phyloP scores from a whole-genome alignment of 202 grass and related monocot genomes.

The Panicum virgatum region DNA sequence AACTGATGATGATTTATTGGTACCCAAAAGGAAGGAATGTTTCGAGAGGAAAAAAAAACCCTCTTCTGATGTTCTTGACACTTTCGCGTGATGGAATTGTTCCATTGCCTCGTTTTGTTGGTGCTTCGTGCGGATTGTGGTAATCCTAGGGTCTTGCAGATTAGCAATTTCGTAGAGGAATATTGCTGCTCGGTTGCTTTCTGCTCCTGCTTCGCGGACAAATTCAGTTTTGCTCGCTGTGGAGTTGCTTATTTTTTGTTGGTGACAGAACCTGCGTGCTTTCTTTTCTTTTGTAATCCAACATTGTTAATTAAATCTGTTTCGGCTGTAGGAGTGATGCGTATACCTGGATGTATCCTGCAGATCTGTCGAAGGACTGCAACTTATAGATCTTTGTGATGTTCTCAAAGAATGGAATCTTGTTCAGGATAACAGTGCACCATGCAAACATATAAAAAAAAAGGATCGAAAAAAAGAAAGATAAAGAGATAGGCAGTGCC shows the following conservation, averaged over 20 bases:
- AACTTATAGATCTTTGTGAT: neutral
- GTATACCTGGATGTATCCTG: neutral
- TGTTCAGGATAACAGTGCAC: slow-evolving; percentile 21
- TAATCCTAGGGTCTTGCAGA: neutral
- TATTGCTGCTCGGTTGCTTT: neutral
- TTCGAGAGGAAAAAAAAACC: neutral
- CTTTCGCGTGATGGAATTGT: neutral
- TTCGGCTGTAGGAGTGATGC: neutral
- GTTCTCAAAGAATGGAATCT: neutral
- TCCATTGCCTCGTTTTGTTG: neutral
- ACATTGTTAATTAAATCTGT: neutral
- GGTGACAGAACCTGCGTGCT: neutral
- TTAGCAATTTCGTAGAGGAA: neutral
- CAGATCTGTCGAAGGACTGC: slow-evolving; percentile 22
- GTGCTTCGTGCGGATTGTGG: neutral
- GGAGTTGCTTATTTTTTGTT: slow-evolving; percentile 15
- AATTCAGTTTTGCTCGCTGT: neutral
- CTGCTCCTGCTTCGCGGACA: neutral
- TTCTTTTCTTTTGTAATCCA: neutral
- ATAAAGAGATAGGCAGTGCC: neutral
- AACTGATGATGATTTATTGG: slow-evolving; percentile 41
- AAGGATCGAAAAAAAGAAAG: neutral
- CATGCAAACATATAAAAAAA: neutral
- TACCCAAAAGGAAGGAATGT: neutral
- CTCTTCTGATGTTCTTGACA: slow-evolving; percentile 19